These are phyloP conservation scores for Eimeria falciformis DNA, from an alignment of 169 alveolate genomes.

Conservation along the genomic window DNA sequence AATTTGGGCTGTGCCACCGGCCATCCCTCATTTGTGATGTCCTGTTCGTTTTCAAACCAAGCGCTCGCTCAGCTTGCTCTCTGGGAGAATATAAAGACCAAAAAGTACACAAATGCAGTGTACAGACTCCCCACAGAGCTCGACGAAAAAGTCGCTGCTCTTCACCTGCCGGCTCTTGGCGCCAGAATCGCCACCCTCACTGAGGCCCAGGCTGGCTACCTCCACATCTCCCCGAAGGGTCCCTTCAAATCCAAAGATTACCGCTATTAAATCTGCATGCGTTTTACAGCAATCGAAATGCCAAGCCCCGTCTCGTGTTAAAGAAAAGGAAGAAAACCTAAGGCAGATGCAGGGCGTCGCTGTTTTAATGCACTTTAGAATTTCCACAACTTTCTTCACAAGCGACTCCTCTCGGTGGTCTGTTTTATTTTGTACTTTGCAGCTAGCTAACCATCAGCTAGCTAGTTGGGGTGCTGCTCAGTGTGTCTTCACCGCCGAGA, in stretches of 20 bases:
- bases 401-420: too few relatives aligned
- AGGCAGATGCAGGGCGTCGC: too few relatives aligned
- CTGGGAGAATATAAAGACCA: constrained; percentile 87
- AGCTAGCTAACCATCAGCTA: too few relatives aligned
- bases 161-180: constrained; percentile 95
- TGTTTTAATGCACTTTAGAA: too few relatives aligned
- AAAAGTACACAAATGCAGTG: constrained; percentile 86
- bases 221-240: constrained; percentile 94
- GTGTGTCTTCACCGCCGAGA: too few relatives aligned
- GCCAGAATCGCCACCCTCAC: constrained; percentile 95
- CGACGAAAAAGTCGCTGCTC: constrained; percentile 98
- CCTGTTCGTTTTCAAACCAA: constrained; percentile 98
- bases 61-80: constrained; percentile 93
- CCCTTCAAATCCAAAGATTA: constrained; percentile 96
- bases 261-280: constrained; percentile 93
- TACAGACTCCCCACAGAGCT: constrained; percentile 96
- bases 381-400: too few relatives aligned
- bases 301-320: too few relatives aligned
- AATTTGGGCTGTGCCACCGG: constrained; percentile 99
- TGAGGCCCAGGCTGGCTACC: constrained; percentile 94
- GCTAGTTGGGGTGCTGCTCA: too few relatives aligned
- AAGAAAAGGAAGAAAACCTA: too few relatives aligned
- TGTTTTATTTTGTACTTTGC: too few relatives aligned
- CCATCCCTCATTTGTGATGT: constrained; percentile 99
- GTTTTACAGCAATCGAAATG: too few relatives aligned